phyloP scores from a whole-genome alignment of 2,329 filamentous ascomycete species.

The Septoria petroselini region DNA sequence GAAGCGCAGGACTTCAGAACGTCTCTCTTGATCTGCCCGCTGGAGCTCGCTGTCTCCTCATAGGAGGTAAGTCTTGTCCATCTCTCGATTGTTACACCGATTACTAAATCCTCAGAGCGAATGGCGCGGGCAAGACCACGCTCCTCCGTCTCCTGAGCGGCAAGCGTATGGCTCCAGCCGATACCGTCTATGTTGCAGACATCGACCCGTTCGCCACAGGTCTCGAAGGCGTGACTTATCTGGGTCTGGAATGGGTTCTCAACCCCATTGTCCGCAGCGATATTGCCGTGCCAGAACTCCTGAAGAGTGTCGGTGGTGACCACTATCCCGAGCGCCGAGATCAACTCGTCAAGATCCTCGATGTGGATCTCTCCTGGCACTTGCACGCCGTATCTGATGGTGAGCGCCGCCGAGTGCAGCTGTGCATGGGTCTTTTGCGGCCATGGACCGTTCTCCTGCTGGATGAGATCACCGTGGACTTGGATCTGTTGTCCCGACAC shows the following conservation, averaged over 20 bases:
- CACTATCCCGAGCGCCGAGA: conserved; percentile 77
- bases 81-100: conserved; percentile 19
- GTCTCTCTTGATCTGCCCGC: conserved; percentile 74
- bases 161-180: conserved; percentile 81
- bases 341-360: conserved; percentile 80
- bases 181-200: conserved; percentile 72
- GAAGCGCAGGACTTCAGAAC: conserved; percentile 71
- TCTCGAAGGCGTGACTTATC: conserved; percentile 92
- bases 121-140: conserved; percentile 96
- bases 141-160: conserved; percentile 90
- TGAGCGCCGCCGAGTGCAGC: conserved; percentile 83
- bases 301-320: conserved; percentile 81
- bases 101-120: conserved; percentile 55
- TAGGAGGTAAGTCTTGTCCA: conserved; percentile 61
- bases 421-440: conserved; percentile 89
- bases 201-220: conserved; percentile 88
- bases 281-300: conserved; percentile 83
- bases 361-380: conserved; percentile 88
- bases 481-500: conserved; percentile 80
- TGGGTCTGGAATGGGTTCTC: conserved; percentile 95
- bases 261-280: conserved; percentile 95
- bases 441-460: conserved; percentile 89
- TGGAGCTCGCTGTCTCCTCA: conserved; percentile 81
- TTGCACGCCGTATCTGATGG: conserved; percentile 96
- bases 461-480: conserved; percentile 95